These are phyloP conservation scores for Aspergillus fijiensis DNA, from an alignment of 2,329 filamentous ascomycete species.

Conservation along the genomic window DNA sequence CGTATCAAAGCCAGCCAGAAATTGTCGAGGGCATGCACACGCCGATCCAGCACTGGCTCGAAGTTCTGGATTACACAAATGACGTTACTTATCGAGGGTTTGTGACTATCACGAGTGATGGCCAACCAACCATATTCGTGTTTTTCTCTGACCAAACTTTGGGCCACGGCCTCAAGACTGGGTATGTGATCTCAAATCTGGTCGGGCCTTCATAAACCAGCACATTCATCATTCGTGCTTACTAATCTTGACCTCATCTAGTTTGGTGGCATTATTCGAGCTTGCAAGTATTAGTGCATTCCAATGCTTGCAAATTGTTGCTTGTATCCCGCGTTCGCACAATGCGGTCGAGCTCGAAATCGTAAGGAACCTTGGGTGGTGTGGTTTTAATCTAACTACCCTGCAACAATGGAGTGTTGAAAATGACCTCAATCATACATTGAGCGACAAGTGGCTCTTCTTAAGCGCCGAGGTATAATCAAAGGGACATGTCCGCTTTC, in stretches of 20 bases:
- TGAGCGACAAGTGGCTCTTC: conserved; percentile 79
- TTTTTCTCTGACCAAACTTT: conserved; percentile 72
- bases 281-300: conserved; percentile 71
- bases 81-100: conserved; percentile 86
- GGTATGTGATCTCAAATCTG: conserved; percentile 57
- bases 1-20: conserved; percentile 47
- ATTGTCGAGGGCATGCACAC: conserved; percentile 23
- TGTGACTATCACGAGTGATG: conserved; percentile 63
- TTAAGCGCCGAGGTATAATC: conserved; percentile 79
- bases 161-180: conserved; percentile 78
- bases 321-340: conserved; percentile 74
- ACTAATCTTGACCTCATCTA: conserved; percentile 35
- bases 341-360: conserved; percentile 62
- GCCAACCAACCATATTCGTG: conserved; percentile 75
- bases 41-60: conserved; percentile 37
- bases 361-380: conserved; percentile 84
- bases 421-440: conserved; percentile 57
- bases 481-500: neutral
- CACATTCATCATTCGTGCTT: neutral
- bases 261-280: conserved; percentile 87
- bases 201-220: neutral
- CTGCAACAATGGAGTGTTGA: conserved; percentile 68
- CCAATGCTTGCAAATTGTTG: conserved; percentile 72
- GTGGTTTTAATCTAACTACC: conserved; percentile 81
- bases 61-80: conserved; percentile 70